Base-by-base conservation (phyloP, 257 asterid genomes). In the Scutellaria minor region DNA sequence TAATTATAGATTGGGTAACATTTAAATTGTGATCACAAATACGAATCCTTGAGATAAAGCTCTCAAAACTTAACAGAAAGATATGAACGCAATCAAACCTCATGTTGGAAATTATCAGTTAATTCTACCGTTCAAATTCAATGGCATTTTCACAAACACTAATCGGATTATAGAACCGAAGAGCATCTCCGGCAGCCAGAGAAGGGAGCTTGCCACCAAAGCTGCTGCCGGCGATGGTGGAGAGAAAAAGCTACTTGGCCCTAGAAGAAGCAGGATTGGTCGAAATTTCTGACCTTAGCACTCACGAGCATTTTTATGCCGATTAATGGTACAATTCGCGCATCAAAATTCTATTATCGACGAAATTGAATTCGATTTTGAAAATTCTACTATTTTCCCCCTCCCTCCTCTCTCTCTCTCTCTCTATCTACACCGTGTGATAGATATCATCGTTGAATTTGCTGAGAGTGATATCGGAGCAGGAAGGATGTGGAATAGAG, bases 231-330 rank as follows among this genome's bases (percentile, higher is more conserved):
- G 56, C 78, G 73, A 27, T 22, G 71, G 56, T 13, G 87, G 80
- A 14, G 79, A 75, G 75, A 72, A 74, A 72, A 46, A 83, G 84
- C 44, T 92, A 88, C 80, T 75, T 92, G 72, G 72, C 88, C 11
- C 71, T 86, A 8, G 92, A 92, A 79, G 97, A 92, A 75, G 97
- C 97, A 5, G 97, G 96, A 47, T 76, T 92, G n/a, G 91, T 92
- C n/a, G 96, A 89, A 72, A 42, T 91, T 0, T 83, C 97, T 10
- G 95, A 96, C 7, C 91, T 91, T 53, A 76, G 90, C 87, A 9
- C 90, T 54, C 97, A 89, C 74, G 97, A 92, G 76, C 83, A 90
- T 0, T 92, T 91, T 70, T 89, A 1, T 92, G 97, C 83, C 88
- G 97, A 80, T 76, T 92, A 61, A 92, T 95, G 88, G 97, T 91